Evolutionary conservation across 2,329 filamentous ascomycete genomes (phyloP).

Genomic region (Podosphaera xanthii): DNA sequence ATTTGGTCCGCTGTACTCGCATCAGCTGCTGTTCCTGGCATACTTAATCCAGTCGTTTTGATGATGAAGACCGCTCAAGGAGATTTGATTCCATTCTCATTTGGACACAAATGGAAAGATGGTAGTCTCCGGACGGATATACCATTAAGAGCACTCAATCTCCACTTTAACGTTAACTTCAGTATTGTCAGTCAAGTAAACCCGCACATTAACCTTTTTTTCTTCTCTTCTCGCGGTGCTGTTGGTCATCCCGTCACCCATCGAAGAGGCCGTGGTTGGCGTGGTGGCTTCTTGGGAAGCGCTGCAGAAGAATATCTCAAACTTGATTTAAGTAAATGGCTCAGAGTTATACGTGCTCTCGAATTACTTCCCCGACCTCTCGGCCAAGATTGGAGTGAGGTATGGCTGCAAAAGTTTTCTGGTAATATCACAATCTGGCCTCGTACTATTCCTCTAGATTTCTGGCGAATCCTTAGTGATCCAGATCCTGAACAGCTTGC

Average conservation of each 20-base stretch:
- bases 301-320: constrained; percentile 90
- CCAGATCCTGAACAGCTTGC: constrained; percentile 53
- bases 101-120: constrained; percentile 99
- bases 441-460: constrained; percentile 55
- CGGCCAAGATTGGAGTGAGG: constrained; percentile 88
- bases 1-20: constrained; percentile 95
- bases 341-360: constrained; percentile 78
- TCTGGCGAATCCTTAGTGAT: constrained; percentile 67
- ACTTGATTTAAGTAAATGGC: constrained; percentile 90
- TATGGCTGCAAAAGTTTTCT: constrained; percentile 88
- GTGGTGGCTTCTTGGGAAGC: constrained; percentile 80
- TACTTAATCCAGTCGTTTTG: constrained; percentile 82
- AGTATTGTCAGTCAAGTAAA: constrained; percentile 79
- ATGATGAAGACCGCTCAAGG: constrained; percentile 71
- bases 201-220: constrained; percentile 95
- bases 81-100: constrained; percentile 67
- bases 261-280: constrained; percentile 79
- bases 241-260: constrained; percentile 90
- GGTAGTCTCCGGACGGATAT: constrained; percentile 87
- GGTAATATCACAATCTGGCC: constrained; percentile 96
- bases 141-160: constrained; percentile 75
- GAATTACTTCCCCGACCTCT: constrained; percentile 76
- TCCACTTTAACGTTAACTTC: constrained; percentile 97
- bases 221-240: constrained; percentile 82
- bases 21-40: constrained; percentile 85